Evolutionary conservation across 2,329 filamentous ascomycete genomes (phyloP), one percentile per base, ranked within the genome.

Genomic region (Fusarium drepaniforme): DNA sequence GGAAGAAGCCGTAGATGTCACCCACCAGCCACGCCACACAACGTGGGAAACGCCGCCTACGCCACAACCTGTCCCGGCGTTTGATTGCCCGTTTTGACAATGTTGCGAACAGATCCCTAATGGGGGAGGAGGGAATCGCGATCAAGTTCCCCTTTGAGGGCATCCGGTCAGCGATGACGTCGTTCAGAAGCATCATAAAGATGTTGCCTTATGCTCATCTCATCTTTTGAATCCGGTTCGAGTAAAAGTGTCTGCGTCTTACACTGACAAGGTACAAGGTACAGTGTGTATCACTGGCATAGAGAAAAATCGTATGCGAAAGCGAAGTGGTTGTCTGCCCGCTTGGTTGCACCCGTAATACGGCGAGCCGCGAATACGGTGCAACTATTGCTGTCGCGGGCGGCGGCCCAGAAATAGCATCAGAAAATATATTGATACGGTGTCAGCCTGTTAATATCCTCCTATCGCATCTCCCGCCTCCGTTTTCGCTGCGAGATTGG

Each of bases 351-450:
- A 30, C 49, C 16, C 44, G 66, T 42, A 37, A 68, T 68, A 62
- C 61, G 49, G 57, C 11, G 38, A 44, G 60, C 65, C 64, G 64
- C 58, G 68, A 49, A 38, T 64, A 64, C 44, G 23, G 40, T 30
- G 40, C 44, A 23, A 35, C 40, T 62, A 37, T 16, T 15, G 37
- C 40, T 25, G 37, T 25, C 42, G 23, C 21, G 3, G 21, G 12
- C 28, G 28, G 28, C 28, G 8, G 33, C 57, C 73, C 64, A 75
- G 67, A 64, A 75, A 75, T 75, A 75, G 73, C 57, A 73, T 63
- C 73, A 67, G 38, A 35, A 65, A 68, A 33, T 30, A 30, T 53
- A 40, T 46, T 59, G 46, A 63, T 58, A 67, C 72, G 66, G 72
- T 65, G 44, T 38, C 53, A 59, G 49, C 37, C 42, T 62, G 53